These are phyloP conservation scores for Coniochaeta ligniaria DNA, from an alignment of 2,329 filamentous ascomycete species.

Conservation along the genomic window DNA sequence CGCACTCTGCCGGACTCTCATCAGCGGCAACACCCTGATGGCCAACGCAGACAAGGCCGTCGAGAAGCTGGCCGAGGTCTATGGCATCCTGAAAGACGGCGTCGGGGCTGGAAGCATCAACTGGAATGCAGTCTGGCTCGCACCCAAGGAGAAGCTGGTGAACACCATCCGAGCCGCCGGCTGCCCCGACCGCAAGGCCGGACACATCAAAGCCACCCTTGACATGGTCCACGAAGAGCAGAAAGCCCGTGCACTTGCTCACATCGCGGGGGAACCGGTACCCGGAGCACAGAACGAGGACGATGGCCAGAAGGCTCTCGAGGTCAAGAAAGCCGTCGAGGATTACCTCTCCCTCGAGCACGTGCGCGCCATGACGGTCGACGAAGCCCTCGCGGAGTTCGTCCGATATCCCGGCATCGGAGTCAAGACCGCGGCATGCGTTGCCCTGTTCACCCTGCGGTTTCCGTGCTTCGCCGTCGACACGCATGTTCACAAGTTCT, in stretches of 20 bases:
- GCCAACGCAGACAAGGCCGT: conserved; percentile 57
- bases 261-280: conserved; percentile 36
- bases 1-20: conserved; percentile 42
- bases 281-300: conserved; percentile 31
- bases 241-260: conserved; percentile 33
- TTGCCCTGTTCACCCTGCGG: conserved; percentile 48
- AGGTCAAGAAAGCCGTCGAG: conserved; percentile 49
- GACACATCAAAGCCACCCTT: conserved; percentile 66
- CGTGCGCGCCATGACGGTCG: conserved; percentile 34
- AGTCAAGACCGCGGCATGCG: conserved; percentile 50
- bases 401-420: conserved; percentile 45
- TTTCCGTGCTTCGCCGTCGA: conserved; percentile 49
- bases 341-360: conserved; percentile 51
- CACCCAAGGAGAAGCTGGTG: conserved; percentile 53
- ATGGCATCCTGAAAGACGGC: conserved; percentile 55
- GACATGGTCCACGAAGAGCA: conserved; percentile 67
- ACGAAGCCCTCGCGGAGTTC: conserved; percentile 43
- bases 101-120: conserved; percentile 65
- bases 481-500: conserved; percentile 47
- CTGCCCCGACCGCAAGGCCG: conserved; percentile 62
- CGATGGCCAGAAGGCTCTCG: conserved; percentile 43
- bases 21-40: conserved; percentile 44
- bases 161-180: conserved; percentile 66
- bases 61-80: conserved; percentile 53
- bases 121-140: conserved; percentile 63